Base-by-base conservation (phyloP, 108 stramenopile species). In the Skeletonema costatum region DNA sequence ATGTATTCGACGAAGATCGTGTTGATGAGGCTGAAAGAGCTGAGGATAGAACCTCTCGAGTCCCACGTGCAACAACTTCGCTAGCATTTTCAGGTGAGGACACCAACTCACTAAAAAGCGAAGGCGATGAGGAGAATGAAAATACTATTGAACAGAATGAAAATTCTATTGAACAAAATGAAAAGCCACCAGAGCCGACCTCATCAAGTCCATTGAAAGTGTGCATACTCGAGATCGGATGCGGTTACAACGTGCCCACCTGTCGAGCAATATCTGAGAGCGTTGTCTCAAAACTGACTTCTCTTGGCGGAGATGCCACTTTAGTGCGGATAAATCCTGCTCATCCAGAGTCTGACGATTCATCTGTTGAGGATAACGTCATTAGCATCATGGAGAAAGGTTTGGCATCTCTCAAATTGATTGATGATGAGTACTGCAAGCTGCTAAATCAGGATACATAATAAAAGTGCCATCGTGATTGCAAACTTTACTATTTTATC, bases 191-290 rank as follows among this genome's bases (percentile, higher is more conserved):
- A 29, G 19, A 29, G 32, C 14, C n/a, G 21, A 33, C 21, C 53
- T 51, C 36, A 0, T 25, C 30, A 32, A 16, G 58, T 32, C 69
- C 65, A 53, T 35, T 70, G 25, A 74, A 83, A 63, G 58, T 89
- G 4, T 61, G 71, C 4, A 65, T 89, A n/a, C 31, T 89, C 17
- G 88, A 89, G 74, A 73, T 89, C 32, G 86, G 88, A 3, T 87
- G 86, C 61, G 88, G 88, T 2, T 76, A 44, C 56, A 81, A 81
- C 35, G 86, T 89, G 4, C 86, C 88, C 1, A 82, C 80, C 19
- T 77, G 82, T 48, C 81, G 88, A 11, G 44, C 60, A 58, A 68
- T 68, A 14, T 29, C 71, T 1, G 78, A 80, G 39, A 61, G 11
- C 31, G 31, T 84, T 36, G 48, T 71, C 2, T 13, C 31, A 32